Conservation (phyloP, 768 basidiomycete genomes). For the Tricholoma bakamatsutake region DNA sequence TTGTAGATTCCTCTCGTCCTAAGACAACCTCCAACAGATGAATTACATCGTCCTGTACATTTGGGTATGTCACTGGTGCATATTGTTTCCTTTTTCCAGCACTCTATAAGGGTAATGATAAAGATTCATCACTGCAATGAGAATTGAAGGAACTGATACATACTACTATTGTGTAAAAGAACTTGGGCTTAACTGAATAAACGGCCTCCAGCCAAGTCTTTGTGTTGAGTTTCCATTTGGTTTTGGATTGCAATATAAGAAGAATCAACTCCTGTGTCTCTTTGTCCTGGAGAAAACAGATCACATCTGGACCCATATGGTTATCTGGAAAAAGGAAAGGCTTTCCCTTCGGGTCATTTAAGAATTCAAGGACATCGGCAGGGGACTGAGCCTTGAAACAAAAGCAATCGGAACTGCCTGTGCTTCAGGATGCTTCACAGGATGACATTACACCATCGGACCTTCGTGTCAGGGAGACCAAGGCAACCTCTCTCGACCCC, state of each 20-base stretch:
- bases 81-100: conserved; percentile 4
- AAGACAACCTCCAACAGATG: conserved; percentile 4
- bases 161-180: conserved; percentile 5
- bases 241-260: conserved; percentile 8
- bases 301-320: conserved; percentile 13
- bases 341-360: conserved; percentile 8
- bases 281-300: conserved; percentile 12
- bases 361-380: conserved; percentile 3
- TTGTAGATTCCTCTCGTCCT: conserved; percentile 5
- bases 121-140: neutral
- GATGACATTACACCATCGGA: conserved; percentile 6
- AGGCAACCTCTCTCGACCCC: conserved; percentile 3
- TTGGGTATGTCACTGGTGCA: conserved; percentile 5
- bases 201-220: conserved; percentile 5
- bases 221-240: conserved; percentile 2
- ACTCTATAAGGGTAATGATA: conserved; percentile 6
- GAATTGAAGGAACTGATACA: neutral
- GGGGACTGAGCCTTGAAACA: conserved; percentile 7
- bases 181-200: conserved; percentile 5
- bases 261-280: conserved; percentile 15
- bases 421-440: conserved; percentile 8
- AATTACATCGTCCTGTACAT: conserved; percentile 6
- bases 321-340: conserved; percentile 7
- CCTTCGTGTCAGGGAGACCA: conserved; percentile 6
- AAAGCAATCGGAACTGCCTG: conserved; percentile 3